Base-by-base conservation (phyloP, 176 grass and related monocot genomes). In the Rhipidocladum racemiflorum region DNA sequence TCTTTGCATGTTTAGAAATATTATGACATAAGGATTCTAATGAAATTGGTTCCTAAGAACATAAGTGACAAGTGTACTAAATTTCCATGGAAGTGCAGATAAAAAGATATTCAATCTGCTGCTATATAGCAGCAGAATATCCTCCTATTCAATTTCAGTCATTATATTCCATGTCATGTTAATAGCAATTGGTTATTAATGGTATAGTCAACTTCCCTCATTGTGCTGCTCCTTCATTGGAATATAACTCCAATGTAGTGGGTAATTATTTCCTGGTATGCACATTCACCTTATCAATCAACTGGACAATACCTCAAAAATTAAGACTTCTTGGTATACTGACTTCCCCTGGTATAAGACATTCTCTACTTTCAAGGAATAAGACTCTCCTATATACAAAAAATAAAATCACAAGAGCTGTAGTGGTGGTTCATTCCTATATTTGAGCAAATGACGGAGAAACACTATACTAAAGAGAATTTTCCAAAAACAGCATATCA, bases 301-400 rank as follows among this genome's bases (percentile, higher is more conserved):
- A 85, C 69, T 99, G 97, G 29, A 99, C 89, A 83, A 99, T 99
- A 98, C 96, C 96, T 99, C 88, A 83, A 99, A 99, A 83, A 99
- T 77, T 48, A 99, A 69, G 44, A 99, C 71, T 87, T 99, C 92
- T 79, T 99, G 96, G 73, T 95, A 99, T 2, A 76, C 84, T 59
- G 96, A 99, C 66, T 91, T 99, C 18, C 96, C 93, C 76, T 90
- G 87, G 72, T 77, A 99, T 65, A 99, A 72, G 72, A 99, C 91
- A 69, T 95, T 95, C 70, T 95, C 96, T 17, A 91, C 96, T 79
- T 99, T 93, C 75, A 99, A 86, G 13, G 96, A 95, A 86, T 95
- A 83, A 72, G 87, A 87, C 80, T 99, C 96, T 83, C 96, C 96
- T 99, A 54, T 59, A 85, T 7, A 87, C 11, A 84, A 72, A 7